Evolutionary conservation across 73 alveolate genomes (phyloP), one percentile per base, ranked within the genome.

Genomic region (Paramecium sonneborni): DNA sequence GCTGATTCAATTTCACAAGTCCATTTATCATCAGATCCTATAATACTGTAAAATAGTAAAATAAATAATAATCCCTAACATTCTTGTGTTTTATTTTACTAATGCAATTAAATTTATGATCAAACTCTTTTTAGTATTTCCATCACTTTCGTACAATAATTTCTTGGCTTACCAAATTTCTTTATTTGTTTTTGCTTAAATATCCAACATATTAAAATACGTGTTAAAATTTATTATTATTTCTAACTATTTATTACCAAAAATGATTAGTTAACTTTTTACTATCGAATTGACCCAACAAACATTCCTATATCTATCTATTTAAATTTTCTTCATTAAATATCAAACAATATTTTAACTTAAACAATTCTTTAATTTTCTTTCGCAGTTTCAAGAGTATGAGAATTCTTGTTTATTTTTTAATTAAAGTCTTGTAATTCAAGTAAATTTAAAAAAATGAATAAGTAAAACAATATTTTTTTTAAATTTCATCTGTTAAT

Each of bases 1-100:
- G 69, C 86, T 1, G 93, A 82, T 38, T 86, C 93, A 32, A 92
- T 38, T 76, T 56, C 93, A 26, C 93, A 92, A 44, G 68, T 92
- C 93, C 85, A 56, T n/a, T 79, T 57, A 86, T 62, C 93, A 52
- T 52, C 88, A 9, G 41, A 44, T 15, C 93, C 95, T 14, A 41
- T n/a, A 20, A 74, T 30, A 6, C 92, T 79, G 12, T 70, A 24
- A 37, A 44, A 41, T 30, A 92, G n/a, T 41, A 68, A 28, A 30
- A 70, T 58, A 15, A 84, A 32, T 57, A 85, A 57, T 21, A 82
- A 57, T 32, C 46, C 84, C 85, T 85, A 24, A 3, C 1, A 11
- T 21, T 48, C 18, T 43, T 15, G 1, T 58, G n/a, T 8, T 5
- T 8, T 5, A 35, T 11, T 3, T 38, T 79, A 79, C 91, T 79